Evolutionary conservation across 2,329 filamentous ascomycete genomes (phyloP).

Genomic region (Colletotrichum chrysophilum): DNA sequence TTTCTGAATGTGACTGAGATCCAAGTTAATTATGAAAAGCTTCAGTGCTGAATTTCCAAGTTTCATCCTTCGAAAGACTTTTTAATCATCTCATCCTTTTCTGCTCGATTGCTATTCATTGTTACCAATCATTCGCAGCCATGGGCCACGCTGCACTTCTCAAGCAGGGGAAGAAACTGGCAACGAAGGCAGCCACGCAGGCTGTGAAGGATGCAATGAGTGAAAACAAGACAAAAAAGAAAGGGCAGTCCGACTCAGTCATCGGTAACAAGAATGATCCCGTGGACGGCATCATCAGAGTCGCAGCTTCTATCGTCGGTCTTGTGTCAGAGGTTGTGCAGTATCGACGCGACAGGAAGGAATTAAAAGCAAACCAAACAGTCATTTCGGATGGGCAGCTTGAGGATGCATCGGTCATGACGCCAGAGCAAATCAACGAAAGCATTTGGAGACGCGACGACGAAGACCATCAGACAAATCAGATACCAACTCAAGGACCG

Average conservation of each 20-base stretch:
- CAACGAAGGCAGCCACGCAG: not conserved
- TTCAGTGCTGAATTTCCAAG: not conserved
- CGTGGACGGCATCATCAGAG: conserved; percentile 14
- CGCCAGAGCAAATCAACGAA: not conserved
- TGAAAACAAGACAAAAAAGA: not conserved
- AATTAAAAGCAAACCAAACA: not conserved
- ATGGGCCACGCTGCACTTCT: not conserved
- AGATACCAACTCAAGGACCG: not conserved
- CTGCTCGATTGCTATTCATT: not conserved
- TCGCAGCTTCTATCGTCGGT: conserved; percentile 20
- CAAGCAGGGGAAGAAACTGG: not conserved
- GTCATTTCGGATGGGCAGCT: not conserved
- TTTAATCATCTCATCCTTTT: not conserved
- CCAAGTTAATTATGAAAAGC: not conserved
- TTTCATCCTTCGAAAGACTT: not conserved
- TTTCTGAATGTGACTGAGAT: not conserved
- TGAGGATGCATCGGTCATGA: not conserved
- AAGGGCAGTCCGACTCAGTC: not conserved
- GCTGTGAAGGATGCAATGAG: not conserved
- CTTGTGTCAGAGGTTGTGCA: conserved; percentile 22
- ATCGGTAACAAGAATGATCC: not conserved
- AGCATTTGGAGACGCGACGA: not conserved
- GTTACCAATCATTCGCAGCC: not conserved
- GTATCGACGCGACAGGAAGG: conserved; percentile 22
- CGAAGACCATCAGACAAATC: not conserved